Base-by-base conservation (phyloP, 805 yeast genomes). In the Candida pseudoglaebosa region DNA sequence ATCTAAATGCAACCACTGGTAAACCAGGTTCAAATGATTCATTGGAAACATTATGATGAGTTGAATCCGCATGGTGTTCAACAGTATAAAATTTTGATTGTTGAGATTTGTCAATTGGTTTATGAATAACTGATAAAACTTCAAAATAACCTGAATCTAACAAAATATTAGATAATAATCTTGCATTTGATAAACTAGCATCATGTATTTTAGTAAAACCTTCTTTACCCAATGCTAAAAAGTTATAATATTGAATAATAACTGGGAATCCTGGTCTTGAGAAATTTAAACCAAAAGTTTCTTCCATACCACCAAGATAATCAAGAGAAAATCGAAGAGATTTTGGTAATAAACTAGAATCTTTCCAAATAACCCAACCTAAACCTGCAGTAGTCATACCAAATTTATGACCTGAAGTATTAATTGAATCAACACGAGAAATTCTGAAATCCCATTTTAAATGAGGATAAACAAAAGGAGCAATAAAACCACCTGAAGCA, bases 201-300 rank as follows among this genome's bases (percentile, higher is more conserved):
- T 71, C 71, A 56, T 84, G 89, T 28, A 78, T 65, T 36, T 73
- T 67, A 46, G 69, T 59, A 67, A 74, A 89, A n/a, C 97, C 97
- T 24, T 72, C 71, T 43, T 58, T 62, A 5, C 96, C 97, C 24
- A 80, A 67, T 29, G 77, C 68, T 49, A 89, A 63, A 50, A 89
- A 80, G 59, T 84, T 84, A 71, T 67, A 88, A 70, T 89, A 90
- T 64, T 89, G 96, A 54, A 83, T 88, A 45, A 89, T 71, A 22
- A 90, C 90, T 42, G 90, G 95, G 75, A 78, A 85, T 1, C 96
- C 96, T 5, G 97, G 93, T 57, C 96, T 79, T 5, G 95, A 85
- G 62, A 89, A 89, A 66, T 89, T 89, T 58, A 89, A 73, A 28
- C 81, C 86, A 67, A 79, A 90, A 18, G 93, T 82, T 60, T 84